Evolutionary conservation across 768 basidiomycete species (phyloP), one percentile per base, ranked within the genome.

Genomic region (Peribolospora baueri): DNA sequence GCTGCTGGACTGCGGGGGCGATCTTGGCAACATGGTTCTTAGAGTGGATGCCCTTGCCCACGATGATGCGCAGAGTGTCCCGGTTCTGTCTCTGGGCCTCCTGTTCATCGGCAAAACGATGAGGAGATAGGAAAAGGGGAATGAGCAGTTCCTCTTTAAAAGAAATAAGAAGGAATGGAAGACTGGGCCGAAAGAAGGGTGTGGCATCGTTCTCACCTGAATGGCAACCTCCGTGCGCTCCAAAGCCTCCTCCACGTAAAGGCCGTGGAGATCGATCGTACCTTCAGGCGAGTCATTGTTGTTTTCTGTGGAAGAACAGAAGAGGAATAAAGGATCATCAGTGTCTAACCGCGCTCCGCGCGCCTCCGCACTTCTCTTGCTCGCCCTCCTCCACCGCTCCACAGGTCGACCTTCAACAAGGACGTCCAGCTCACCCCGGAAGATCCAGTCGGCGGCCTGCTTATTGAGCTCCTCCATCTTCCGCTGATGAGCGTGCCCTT

Each of bases 161-260:
- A 8, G 25, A 51, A 4, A 11, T 9, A 9, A 25, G 50, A 48
- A 36, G 37, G 48, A 43, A 46, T 5, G 36, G 37, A 53, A 4
- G n/a, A 4, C 14, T 9, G 13, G 13, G 48, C 45, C 36, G 9
- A 4, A 42, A 38, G 37, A 14, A 48, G 36, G 7, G 41, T 10
- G 25, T 25, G 25, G 25, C 25, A 25, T 25, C 25, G 5, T 13
- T 36, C 57, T 10, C 5, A 57, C 56, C 36, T 42, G 49, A 39
- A 93, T 74, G 9, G 81, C 79, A 36, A 66, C 61, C 59, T 95
- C 90, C 2, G 77, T 79, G 53, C 73, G 74, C 47, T 74, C 70
- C 50, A 91, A 77, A 25, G 88, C 85, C 68, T 97, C 91, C 64
- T 85, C 86, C 58, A 91, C 88, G 66, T 84, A 91, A 3, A 97